phyloP scores from a whole-genome alignment of 139 green algal species.

The Helicosporidium sp. region DNA sequence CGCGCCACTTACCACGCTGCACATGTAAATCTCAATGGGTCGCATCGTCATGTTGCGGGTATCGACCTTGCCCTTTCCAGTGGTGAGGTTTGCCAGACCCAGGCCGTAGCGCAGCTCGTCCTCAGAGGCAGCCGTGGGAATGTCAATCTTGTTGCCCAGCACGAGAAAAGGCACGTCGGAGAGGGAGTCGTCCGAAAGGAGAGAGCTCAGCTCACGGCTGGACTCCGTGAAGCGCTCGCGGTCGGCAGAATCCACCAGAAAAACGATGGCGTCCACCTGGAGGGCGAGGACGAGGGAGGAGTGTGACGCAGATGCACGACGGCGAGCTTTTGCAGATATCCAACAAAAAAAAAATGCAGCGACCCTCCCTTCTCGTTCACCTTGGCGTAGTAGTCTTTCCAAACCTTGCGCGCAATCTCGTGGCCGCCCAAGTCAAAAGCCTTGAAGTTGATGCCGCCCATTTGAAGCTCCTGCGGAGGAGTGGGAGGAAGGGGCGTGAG shows the following conservation, averaged over 20 bases:
- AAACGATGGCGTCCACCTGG: conserved; percentile 94
- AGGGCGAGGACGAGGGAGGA: no score
- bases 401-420: conserved; percentile 90
- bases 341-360: no score
- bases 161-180: conserved; percentile 85
- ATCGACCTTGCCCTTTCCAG: conserved; percentile 90
- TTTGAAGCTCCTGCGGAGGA: conserved; percentile 69
- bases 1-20: conserved; percentile 74
- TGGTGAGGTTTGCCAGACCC: conserved; percentile 83
- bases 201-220: conserved; percentile 77
- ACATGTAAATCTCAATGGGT: conserved; percentile 94
- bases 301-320: no score
- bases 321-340: no score
- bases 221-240: conserved; percentile 78
- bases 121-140: conserved; percentile 53
- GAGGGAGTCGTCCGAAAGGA: conserved; percentile 84
- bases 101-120: conserved; percentile 81
- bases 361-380: no score
- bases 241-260: conserved; percentile 90
- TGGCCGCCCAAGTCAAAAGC: conserved; percentile 97
- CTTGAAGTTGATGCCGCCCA: conserved; percentile 97
- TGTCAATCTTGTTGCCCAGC: conserved; percentile 98
- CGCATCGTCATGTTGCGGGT: conserved; percentile 62
- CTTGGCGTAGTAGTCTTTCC: conserved; percentile 99
- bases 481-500: neutral